Conservation (phyloP, 208 protist species). For the Crithidia thermophila region DNA sequence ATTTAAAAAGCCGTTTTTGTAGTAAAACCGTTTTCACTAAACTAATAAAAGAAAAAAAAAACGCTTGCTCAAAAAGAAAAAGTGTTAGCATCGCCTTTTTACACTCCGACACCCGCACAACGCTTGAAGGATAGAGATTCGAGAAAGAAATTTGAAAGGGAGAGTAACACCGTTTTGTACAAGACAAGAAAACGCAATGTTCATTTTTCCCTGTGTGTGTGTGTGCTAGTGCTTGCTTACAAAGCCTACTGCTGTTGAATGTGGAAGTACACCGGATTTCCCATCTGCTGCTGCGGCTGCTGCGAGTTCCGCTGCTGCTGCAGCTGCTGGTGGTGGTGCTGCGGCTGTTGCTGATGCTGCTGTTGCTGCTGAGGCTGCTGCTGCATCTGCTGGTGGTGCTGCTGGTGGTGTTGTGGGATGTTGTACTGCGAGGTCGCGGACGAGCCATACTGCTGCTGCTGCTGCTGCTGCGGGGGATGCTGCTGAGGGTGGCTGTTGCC, state of each 20-base stretch:
- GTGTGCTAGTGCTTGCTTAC: too few species aligned
- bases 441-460: constrained; percentile 16
- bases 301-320: constrained; percentile 5
- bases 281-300: constrained; percentile 9
- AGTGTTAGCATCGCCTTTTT: too few species aligned
- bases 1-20: too few species aligned
- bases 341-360: background rate
- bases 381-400: background rate
- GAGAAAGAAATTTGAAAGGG: too few species aligned
- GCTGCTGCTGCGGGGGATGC: constrained; percentile 2
- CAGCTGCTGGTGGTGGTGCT: background rate
- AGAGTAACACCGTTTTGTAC: too few species aligned
- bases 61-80: background rate
- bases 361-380: background rate
- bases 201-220: too few species aligned
- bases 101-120: too few species aligned
- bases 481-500: background rate
- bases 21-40: too few species aligned
- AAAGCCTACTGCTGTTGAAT: constrained; percentile 21
- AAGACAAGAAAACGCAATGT: background rate
- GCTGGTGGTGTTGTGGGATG: constrained; percentile 6
- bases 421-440: constrained; percentile 10
- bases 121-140: too few species aligned
- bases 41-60: constrained; percentile 5
- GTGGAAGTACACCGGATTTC: constrained; percentile 25